Base-by-base conservation (phyloP, 768 basidiomycete genomes). In the Xerocomellus dryophilus region DNA sequence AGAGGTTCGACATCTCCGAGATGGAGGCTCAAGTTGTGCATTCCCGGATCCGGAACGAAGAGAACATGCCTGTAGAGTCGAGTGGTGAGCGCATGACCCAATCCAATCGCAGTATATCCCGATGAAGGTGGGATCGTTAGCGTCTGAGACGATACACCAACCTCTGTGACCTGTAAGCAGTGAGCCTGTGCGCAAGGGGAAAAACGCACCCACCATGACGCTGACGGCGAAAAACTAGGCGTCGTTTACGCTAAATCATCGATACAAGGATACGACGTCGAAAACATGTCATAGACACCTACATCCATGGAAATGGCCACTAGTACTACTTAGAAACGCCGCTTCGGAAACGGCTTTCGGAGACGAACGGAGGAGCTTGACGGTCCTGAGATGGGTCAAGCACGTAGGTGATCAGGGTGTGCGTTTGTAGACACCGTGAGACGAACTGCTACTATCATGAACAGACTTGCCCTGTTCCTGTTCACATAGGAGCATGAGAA, bases 201-300 rank as follows among this genome's bases (percentile, higher is more conserved):
- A 9, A 18, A 10, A 53, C 62, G 23, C 25, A 68, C 61, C 40
- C 57, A 46, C 64, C 59, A 68, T 25, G 66, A 53, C 23, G 66
- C 61, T 18, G 61, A 59, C 14, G 51, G 58, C 17, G 66, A 66
- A 36, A 63, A 68, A 45, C 53, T 57, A 32, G 63, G 65, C 6
- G 58, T 56, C 10, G 53, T 41, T 34, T 58, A 64, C 6, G 31
- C 21, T 2, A 58, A 39, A 39, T 59, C 36, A 7, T 68, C 71
- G 65, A 86, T 86, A 62, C 82, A 86, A 32, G 83, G 82, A 15
- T 79, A 74, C 14, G 82, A 81, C 54, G 78, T 82, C 46, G 79
- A 80, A 75, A 86, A 85, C 42, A 86, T 73, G 54, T 85, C 72
- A 62, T 81, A 84, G 53, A 85, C 66, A 15, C 83, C 83, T 6